Evolutionary conservation across 1,284 basidiomycete species (phyloP).

Genomic region (Sphagnurus paluster): DNA sequence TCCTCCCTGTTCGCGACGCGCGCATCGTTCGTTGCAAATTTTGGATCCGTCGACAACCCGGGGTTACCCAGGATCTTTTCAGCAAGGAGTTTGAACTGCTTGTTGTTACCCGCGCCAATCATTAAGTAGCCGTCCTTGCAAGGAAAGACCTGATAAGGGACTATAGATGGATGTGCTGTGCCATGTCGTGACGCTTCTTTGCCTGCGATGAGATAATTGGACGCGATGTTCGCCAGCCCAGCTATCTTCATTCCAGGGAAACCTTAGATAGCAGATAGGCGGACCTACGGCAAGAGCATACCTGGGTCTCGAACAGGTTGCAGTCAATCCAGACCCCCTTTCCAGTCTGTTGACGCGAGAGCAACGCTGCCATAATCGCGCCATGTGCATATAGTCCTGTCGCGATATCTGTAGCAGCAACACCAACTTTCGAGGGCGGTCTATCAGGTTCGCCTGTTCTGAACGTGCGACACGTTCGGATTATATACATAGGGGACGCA

Average conservation of each 20-base stretch:
- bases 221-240: conserved; percentile 90
- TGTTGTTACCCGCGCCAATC: conserved; percentile 93
- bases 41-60: conserved; percentile 55
- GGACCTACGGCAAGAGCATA: conserved; percentile 32
- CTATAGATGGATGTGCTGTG: conserved; percentile 89
- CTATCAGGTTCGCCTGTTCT: conserved; percentile 91
- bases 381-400: conserved; percentile 94
- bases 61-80: conserved; percentile 61
- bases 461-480: background rate
- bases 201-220: conserved; percentile 89
- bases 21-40: conserved; percentile 72
- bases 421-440: conserved; percentile 88
- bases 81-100: conserved; percentile 75
- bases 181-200: conserved; percentile 88
- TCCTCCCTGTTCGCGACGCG: conserved; percentile 78
- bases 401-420: conserved; percentile 89
- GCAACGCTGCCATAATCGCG: conserved; percentile 87
- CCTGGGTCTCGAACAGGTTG: conserved; percentile 86
- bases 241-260: conserved; percentile 60
- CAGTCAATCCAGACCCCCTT: conserved; percentile 90
- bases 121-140: conserved; percentile 90
- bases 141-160: conserved; percentile 90
- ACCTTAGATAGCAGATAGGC: background rate
- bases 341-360: conserved; percentile 83
- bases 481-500: too few relatives aligned